Base-by-base conservation (phyloP, 371 early-diverging fungal genomes). In the Sanchytrium tribonematis region DNA sequence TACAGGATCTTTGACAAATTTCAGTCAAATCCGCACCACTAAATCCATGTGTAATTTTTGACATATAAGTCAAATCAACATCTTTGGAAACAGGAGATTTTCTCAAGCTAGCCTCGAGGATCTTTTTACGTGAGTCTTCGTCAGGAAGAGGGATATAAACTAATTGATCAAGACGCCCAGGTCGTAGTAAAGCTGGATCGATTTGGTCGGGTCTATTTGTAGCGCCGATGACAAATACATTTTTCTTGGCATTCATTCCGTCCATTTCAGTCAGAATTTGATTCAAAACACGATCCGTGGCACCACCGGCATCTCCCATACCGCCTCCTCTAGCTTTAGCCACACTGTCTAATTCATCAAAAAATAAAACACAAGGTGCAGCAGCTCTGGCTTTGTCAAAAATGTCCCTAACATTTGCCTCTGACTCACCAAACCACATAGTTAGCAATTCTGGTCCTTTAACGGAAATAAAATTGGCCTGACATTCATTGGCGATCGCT, bases 381-480 rank as follows among this genome's bases (percentile, higher is more conserved):
- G 98, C 97, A 22, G 97, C 93, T 75, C 98, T 86, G 5, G 99
- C 99, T 83, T 97, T 95, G 81, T 97, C 98, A 82, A 99, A 99
- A 29, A 99, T 92, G 77, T 98, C 97, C 71, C 99, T 88, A 30
- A 98, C 97, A 75, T 98, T 98, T 71, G 97, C 93, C 79, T 99
- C 99, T 31, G 96, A 95, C 78, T 99, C 99, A 79, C 99, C 99
- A 74, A 99, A 97, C 95, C 97, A 99, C 98, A 97, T 99, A 68
- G 96, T 98, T 70, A 99, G 82, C 70, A 99, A 83, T 79, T 99
- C 99, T 68, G 99, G 99, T 68, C 99, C 99, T 84, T 97, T 99
- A 83, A 99, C 91, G 28, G 93, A 93, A 74, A 99, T 98, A 77
- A 99, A 99, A 81, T 99, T 99, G 77, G 99, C 98, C 78, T 98